Base-by-base conservation (phyloP, 2,329 filamentous ascomycete species). In the Didymella lethalis region DNA sequence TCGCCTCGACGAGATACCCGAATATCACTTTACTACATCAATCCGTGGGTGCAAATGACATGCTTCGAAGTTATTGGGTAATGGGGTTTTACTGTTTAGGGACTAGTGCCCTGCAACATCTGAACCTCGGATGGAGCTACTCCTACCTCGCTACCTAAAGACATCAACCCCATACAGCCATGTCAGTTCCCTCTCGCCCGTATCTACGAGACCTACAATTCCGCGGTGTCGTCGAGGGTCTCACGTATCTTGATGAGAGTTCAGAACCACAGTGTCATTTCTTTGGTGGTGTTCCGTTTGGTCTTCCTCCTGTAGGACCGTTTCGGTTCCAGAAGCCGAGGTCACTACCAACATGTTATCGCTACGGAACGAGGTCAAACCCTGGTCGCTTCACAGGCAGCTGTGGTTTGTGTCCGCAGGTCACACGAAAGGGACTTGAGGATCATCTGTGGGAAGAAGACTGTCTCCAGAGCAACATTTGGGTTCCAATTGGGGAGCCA, bases 241-340 rank as follows among this genome's bases (percentile, higher is more conserved):
- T 80, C 3, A 83, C 81, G 0, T 74, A 85, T 51, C 69, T 76
- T 11, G 66, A 75, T 18, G 65, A 65, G 25, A 61, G 67, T 11
- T 68, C 69, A 12, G 64, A 68, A 18, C 72, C 76, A 6, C 71
- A 82, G 2, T 81, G 81, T 54, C 81, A 81, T 59, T 86, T 82
- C 67, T 85, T 85, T 53, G 84, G 84, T 20, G 83, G 83, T 6
- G 71, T 87, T 0, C 84, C 84, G 0, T 87, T 85, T 60, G 85
- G 82, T 0, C 72, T 85, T 1, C 82, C 84, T 14, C 83, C 84
- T 0, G 59, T 77, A 25, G 79, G 79, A 6, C 71, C 76, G 14
- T 78, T 80, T 60, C 78, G 84, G 52, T 86, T 84, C 74, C 80
- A 81, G 16, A 78, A 76, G 51, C 82, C 84, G 7, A 78, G 78